These are phyloP conservation scores for Harrya chromipes DNA, from an alignment of 768 basidiomycete genomes.

Conservation along the genomic window DNA sequence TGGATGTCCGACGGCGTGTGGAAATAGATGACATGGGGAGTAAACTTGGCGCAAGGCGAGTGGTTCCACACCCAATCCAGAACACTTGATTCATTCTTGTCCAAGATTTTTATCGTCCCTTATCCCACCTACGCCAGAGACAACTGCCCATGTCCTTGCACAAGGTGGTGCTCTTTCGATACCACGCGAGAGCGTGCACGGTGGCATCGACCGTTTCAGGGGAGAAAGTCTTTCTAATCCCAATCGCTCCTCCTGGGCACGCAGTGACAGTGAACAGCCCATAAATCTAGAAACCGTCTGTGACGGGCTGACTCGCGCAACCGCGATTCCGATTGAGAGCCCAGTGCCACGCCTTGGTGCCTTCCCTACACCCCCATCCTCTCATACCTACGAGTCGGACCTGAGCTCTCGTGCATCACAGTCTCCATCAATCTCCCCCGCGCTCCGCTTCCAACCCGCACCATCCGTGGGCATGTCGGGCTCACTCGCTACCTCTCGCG, in stretches of 20 bases:
- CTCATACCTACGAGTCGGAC: slow-evolving; percentile 14
- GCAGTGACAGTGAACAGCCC: not conserved
- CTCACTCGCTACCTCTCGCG: slow-evolving; percentile 5
- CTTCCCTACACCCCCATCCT: slow-evolving; percentile 25
- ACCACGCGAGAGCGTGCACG: not conserved
- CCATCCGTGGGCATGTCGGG: not conserved
- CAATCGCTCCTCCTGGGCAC: not conserved
- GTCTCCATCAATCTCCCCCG: slow-evolving; percentile 14
- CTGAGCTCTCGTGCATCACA: slow-evolving; percentile 28
- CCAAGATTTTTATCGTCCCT: slow-evolving; percentile 64
- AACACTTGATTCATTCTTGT: not conserved
- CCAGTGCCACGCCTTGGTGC: slow-evolving; percentile 2
- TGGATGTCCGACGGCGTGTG: slow-evolving; percentile 72
- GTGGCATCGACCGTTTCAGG: not conserved
- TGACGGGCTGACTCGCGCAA: slow-evolving; percentile 9
- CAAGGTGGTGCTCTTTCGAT: slow-evolving; percentile 51
- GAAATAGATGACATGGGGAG: slow-evolving; percentile 58
- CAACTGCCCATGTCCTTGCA: slow-evolving; percentile 62
- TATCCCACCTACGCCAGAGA: slow-evolving; percentile 71
- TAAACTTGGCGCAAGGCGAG: slow-evolving; percentile 18
- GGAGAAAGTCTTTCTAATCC: not conserved
- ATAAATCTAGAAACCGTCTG: not conserved
- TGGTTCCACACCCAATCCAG: not conserved
- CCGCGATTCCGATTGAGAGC: slow-evolving; percentile 18
- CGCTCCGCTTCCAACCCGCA: slow-evolving; percentile 18